A percentile compares a stretch with the other conserved stretches of the same genome.
Conservation (phyloP, 2,329 filamentous ascomycete species). For the Aspergillus caelatus region DNA sequence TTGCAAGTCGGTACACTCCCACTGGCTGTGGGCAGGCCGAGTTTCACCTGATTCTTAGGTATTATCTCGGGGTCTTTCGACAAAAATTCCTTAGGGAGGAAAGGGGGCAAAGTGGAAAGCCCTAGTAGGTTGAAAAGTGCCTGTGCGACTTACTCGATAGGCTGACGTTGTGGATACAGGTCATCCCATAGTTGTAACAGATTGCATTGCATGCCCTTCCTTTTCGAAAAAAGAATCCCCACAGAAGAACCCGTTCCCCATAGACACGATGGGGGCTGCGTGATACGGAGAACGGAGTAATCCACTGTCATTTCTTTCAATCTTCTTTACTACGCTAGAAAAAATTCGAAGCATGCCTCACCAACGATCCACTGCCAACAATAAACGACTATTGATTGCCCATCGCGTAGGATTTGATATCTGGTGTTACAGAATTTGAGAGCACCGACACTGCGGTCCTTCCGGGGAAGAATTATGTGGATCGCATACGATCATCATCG, state of each 20-base stretch:
- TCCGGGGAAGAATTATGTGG: conserved; percentile 30
- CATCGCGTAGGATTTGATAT: neutral
- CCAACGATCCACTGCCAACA: conserved; percentile 10
- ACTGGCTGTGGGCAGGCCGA: conserved; percentile 6
- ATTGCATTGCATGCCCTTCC: conserved; percentile 3
- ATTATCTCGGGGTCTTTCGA: neutral
- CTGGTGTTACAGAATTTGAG: conserved; percentile 19
- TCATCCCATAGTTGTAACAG: conserved; percentile 11
- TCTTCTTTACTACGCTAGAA: conserved; percentile 1
- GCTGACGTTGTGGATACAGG: conserved; percentile 7
- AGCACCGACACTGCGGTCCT: conserved; percentile 30
- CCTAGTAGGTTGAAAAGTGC: neutral
- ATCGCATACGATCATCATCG: conserved; percentile 21
- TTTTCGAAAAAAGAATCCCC: conserved; percentile 11
- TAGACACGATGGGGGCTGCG: conserved; percentile 9
- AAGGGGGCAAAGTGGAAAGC: conserved; percentile 9
- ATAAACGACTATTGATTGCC: conserved; percentile 11
- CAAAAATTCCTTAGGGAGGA: conserved; percentile 7
- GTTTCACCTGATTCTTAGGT: conserved; percentile 16
- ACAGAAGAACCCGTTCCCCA: conserved; percentile 19
- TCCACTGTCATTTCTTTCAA: conserved; percentile 8
- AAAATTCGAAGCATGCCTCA: conserved; percentile 17
- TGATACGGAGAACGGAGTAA: conserved; percentile 13
- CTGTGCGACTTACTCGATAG: conserved; percentile 5
- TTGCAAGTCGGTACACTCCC: conserved; percentile 8